Evolutionary conservation across 208 protist genomes (phyloP).

Genomic region (Trypanosoma caninum): DNA sequence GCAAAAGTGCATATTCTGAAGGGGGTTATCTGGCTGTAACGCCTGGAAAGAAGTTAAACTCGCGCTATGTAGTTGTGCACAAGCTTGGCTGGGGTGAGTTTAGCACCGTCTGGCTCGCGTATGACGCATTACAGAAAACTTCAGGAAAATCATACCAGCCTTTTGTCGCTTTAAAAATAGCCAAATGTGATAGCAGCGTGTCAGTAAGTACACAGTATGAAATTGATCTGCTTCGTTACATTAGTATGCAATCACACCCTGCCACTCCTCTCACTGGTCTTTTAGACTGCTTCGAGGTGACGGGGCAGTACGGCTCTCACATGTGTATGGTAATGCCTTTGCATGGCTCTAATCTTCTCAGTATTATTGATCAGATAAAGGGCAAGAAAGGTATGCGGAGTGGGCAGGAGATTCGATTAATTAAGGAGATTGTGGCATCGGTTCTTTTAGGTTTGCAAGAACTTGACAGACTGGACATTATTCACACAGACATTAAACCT

Average conservation of each 20-base stretch:
- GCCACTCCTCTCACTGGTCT: slow-evolving; percentile 52
- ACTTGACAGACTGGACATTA: slow-evolving; percentile 67
- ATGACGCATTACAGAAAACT: slow-evolving; percentile 55
- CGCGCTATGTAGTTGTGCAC: slow-evolving; percentile 75
- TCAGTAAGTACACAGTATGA: slow-evolving; percentile 70
- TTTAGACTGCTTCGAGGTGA: slow-evolving; percentile 77
- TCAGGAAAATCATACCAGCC: slow-evolving; percentile 36
- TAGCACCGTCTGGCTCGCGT: slow-evolving; percentile 88
- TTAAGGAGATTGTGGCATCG: slow-evolving; percentile 77
- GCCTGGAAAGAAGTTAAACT: slow-evolving; percentile 59
- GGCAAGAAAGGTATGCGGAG: slow-evolving; percentile 35
- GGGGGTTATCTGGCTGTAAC: slow-evolving; percentile 72
- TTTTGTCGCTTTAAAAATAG: slow-evolving; percentile 85
- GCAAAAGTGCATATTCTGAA: slow-evolving; percentile 59
- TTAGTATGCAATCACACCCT: slow-evolving; percentile 33
- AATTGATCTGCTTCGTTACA: slow-evolving; percentile 62
- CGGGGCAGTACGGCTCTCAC: slow-evolving; percentile 56
- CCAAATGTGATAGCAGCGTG: slow-evolving; percentile 60
- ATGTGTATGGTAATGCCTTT: slow-evolving; percentile 83
- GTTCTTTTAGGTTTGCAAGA: slow-evolving; percentile 65
- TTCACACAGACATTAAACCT: slow-evolving; percentile 93
- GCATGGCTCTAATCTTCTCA: slow-evolving; percentile 80
- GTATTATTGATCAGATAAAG: slow-evolving; percentile 69
- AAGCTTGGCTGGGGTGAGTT: slow-evolving; percentile 89
- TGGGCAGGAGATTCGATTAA: slow-evolving; percentile 51